Percentiles rank a stretch among this genome's conserved stretches.
Conservation (phyloP, 148 eudicot genomes). For the Rhododendron henanense region DNA sequence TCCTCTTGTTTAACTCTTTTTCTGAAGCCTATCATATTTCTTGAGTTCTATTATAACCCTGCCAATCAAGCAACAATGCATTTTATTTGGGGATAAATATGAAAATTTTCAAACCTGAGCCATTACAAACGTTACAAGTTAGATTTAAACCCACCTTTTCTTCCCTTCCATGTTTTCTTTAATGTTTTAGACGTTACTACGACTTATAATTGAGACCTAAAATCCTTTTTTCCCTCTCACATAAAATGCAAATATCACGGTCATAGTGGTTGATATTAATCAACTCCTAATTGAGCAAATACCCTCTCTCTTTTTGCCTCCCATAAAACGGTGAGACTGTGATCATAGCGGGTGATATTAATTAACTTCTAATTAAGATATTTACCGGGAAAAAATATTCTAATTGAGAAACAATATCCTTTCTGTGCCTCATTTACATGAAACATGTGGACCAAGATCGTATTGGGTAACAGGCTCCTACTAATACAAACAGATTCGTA, state of each 20-base stretch:
- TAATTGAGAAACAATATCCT: neutral
- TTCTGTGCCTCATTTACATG: neutral
- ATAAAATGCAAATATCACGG: neutral
- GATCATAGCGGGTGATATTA: neutral
- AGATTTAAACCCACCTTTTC: neutral
- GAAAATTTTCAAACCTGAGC: neutral
- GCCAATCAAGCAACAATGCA: neutral
- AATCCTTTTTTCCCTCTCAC: neutral
- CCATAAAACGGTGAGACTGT: neutral
- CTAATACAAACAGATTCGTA: neutral
- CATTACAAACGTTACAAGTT: neutral
- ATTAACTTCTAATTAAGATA: neutral
- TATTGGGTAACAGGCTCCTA: neutral
- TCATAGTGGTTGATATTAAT: neutral
- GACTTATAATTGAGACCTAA: neutral
- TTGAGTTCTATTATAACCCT: neutral
- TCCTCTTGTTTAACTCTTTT: neutral
- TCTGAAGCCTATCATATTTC: neutral
- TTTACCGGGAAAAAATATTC: neutral
- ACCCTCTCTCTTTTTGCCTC: neutral
- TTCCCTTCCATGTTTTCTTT: neutral
- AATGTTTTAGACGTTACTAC: neutral
- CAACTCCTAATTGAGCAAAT: neutral
- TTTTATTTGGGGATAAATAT: neutral
- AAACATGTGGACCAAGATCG: neutral